phyloP scores from a whole-genome alignment of 2,329 filamentous ascomycete species.

The Fusarium lateritium region DNA sequence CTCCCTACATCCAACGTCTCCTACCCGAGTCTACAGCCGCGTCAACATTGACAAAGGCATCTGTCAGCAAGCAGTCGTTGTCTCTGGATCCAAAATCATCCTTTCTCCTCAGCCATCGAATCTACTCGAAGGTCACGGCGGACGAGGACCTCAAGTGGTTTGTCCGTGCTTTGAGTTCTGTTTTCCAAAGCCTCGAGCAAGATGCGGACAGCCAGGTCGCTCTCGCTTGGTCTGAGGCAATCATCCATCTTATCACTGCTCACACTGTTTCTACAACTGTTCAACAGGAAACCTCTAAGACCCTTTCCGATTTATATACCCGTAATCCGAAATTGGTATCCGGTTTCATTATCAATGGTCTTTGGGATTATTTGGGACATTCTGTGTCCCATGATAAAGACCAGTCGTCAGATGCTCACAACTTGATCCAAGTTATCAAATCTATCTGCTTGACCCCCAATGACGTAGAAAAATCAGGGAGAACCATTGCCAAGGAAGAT shows the following conservation, averaged over 20 bases:
- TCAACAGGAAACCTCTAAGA: constrained; percentile 73
- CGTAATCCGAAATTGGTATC: constrained; percentile 71
- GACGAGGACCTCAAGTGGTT: constrained; percentile 87
- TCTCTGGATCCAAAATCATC: constrained; percentile 84
- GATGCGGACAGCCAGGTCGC: constrained; percentile 65
- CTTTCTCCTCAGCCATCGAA: constrained; percentile 85
- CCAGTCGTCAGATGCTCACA: constrained; percentile 74
- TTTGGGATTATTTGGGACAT: constrained; percentile 85
- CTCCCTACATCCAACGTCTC: constrained; percentile 67
- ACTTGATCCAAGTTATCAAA: constrained; percentile 73
- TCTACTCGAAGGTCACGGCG: constrained; percentile 83
- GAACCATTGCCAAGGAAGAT: constrained; percentile 61
- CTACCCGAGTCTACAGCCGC: constrained; percentile 67
- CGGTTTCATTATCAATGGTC: constrained; percentile 74
- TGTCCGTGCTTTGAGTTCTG: constrained; percentile 75
- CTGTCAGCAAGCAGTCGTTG: constrained; percentile 76
- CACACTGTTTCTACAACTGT: constrained; percentile 71
- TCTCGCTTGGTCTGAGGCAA: constrained; percentile 84
- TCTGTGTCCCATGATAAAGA: constrained; percentile 84
- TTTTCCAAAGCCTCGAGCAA: constrained; percentile 69
- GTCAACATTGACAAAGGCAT: constrained; percentile 68
- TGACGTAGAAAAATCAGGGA: constrained; percentile 61
- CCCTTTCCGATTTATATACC: constrained; percentile 76
- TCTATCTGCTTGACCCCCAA: constrained; percentile 74
- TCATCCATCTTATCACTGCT: constrained; percentile 83